Evolutionary conservation across 2,329 filamentous ascomycete genomes (phyloP), one percentile per base, ranked within the genome.

Genomic region (Talaromyces sp.): DNA sequence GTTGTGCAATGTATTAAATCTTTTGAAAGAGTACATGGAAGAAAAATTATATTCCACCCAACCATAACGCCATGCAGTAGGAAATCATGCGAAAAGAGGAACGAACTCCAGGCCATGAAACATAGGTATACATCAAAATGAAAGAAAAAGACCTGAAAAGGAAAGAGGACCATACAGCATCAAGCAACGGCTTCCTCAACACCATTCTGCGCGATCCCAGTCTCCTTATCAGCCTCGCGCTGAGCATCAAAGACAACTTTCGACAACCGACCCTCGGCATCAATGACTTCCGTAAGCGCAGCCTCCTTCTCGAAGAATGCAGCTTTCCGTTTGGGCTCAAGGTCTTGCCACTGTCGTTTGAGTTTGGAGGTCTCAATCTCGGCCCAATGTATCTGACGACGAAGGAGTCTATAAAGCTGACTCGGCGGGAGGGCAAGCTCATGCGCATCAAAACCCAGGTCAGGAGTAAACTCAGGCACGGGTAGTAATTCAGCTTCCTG

Each of bases 361-460:
- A 83, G 70, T 40, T 75, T 71, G 5, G 68, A 68, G 1, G 74
- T 72, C 65, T 82, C 81, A 49, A 81, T 74, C 67, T 81, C 77
- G 1, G 81, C 80, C 81, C 81, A 83, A 64, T 77, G 73, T 22
- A 83, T 77, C 69, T 83, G 81, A 22, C 81, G 76, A 38, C 80
- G 79, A 11, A 83, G 74, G 3, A 83, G 70, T 34, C 79, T 75
- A 67, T 79, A 82, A 27, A 82, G 75, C 54, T 82, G 76, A 15
- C 74, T 76, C 1, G 79, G 76, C 38, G 72, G 75, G 53, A 83
- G 74, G 17, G 72, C 67, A 17, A 81, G 74, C 67, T 83, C 81
- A 54, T 78, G 75, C 11, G 77, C 75, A 61, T 81, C 80, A 69
- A 81, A 79, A 15, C 74, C 77, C 19, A 80, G 74, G 47, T 80